Base-by-base conservation (phyloP, 108 stramenopile species). In the Nitzschia sp. region DNA sequence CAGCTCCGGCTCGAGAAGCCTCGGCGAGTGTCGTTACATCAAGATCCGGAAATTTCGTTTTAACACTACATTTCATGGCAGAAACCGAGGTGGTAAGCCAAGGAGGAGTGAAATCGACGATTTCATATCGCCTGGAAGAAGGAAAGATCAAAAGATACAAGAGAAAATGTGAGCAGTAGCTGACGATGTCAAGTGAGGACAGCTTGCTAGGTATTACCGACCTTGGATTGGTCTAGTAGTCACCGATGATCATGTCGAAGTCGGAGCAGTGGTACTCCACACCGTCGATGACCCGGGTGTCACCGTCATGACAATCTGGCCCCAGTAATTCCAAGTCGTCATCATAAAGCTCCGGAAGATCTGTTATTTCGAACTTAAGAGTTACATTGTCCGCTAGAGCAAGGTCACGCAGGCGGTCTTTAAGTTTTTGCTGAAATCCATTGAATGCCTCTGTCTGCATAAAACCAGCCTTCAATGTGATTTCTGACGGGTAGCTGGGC, bases 241-340 rank as follows among this genome's bases (percentile, higher is more conserved):
- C 54, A 17, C 54, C 66, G 17, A 67, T 15, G 6, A 67, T 67
- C 2, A 67, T 28, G 5, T 67, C 66, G 24, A 29, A 67, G 2
- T 55, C 23, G 26, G 21, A 8, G 32, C 66, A 67, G 13, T 42
- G 6, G 38, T 42, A 42, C 6, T 6, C 13, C 27, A 53, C 54
- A 17, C 35, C 66, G 23, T 28, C 23, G 1, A 28, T 46, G 45
- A 25, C 26, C 2, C 17, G 9, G 6, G 36, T 46, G 4, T 26
- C 62, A 2, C 30, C 31, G 0, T 24, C 31, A 23, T 46, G 19
- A 27, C 62, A 63, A 1, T 63, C 62, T 1, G 36, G 36, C 15
- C 34, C 38, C 42, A 63, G 42, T 13, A 63, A 24, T 1, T 15
- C 42, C 19, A 63, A 63, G 18, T 23, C 25, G 42, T n/a, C 17